A percentile compares a stretch with the other conserved stretches of the same genome.
These are phyloP conservation scores for Sporothrix mexicana DNA, from an alignment of 2,329 filamentous ascomycete species.

Conservation along the genomic window DNA sequence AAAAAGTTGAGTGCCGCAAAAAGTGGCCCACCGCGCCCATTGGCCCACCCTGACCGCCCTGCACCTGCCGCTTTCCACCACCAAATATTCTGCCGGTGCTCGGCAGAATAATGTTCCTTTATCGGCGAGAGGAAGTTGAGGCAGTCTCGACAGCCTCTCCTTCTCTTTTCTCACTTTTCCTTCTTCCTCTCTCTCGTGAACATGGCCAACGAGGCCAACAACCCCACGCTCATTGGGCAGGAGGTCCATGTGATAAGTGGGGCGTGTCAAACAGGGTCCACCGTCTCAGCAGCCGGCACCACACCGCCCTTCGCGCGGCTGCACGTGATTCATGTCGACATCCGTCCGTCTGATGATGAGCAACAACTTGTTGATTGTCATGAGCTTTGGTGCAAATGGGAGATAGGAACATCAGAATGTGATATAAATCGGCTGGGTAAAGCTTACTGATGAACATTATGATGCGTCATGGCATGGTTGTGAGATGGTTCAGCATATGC, in stretches of 20 bases:
- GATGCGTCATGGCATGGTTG: too few species aligned
- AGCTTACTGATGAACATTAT: too few species aligned
- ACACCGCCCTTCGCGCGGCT: constrained; percentile 22
- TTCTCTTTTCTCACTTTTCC: too few species aligned
- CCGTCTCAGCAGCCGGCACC: neutral
- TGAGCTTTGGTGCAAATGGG: too few species aligned
- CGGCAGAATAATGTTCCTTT: constrained; percentile 36
- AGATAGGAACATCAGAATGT: neutral
- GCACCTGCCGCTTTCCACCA: neutral
- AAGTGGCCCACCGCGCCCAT: neutral
- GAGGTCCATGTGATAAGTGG: neutral
- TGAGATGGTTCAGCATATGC: too few species aligned
- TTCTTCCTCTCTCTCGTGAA: too few species aligned
- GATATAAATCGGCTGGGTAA: neutral
- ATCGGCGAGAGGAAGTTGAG: neutral
- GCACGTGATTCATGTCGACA: constrained; percentile 3
- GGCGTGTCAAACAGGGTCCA: neutral
- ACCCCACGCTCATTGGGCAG: constrained; percentile 6
- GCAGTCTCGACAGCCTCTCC: too few species aligned
- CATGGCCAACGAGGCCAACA: neutral
- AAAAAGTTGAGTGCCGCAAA: constrained; percentile 3
- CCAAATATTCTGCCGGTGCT: constrained; percentile 20
- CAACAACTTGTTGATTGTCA: too few species aligned
- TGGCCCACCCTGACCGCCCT: constrained; percentile 20
- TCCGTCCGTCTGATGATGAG: too few species aligned